phyloP scores from a whole-genome alignment of 2,329 filamentous ascomycete species.

The Albophoma yamanashiensis region DNA sequence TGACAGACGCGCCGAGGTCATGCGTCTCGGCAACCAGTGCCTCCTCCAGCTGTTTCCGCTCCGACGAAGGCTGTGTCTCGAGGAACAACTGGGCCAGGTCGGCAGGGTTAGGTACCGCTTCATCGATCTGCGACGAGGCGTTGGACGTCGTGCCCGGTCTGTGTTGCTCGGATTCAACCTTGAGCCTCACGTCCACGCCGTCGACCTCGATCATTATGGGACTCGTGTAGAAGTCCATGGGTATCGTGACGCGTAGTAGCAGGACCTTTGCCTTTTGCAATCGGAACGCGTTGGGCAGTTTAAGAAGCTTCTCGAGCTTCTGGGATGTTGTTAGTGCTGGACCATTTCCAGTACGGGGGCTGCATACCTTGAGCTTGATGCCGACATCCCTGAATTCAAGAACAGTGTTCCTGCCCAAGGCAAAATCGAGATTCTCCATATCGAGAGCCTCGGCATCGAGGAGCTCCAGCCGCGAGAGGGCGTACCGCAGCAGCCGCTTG shows the following conservation, averaged over 20 bases:
- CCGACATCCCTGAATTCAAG: constrained; percentile 83
- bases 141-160: constrained; percentile 31
- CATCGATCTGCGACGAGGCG: constrained; percentile 15
- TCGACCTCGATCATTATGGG: constrained; percentile 75
- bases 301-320: constrained; percentile 69
- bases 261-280: constrained; percentile 66
- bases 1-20: constrained; percentile 49
- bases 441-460: constrained; percentile 82
- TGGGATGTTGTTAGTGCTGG: constrained; percentile 21
- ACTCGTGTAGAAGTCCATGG: constrained; percentile 78
- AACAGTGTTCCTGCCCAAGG: constrained; percentile 69
- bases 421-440: constrained; percentile 75
- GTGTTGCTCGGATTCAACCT: constrained; percentile 28
- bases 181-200: constrained; percentile 63
- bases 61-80: constrained; percentile 55
- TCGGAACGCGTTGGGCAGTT: constrained; percentile 61
- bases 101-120: constrained; percentile 53
- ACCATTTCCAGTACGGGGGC: background rate
- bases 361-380: constrained; percentile 59
- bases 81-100: constrained; percentile 72
- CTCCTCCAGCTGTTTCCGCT: constrained; percentile 58
- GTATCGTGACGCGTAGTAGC: constrained; percentile 69
- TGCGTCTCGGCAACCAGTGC: constrained; percentile 54
- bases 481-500: constrained; percentile 82
- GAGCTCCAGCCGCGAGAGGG: constrained; percentile 70